These are phyloP conservation scores for Beauveria australis DNA, from an alignment of 2,329 filamentous ascomycete genomes.

Conservation along the genomic window DNA sequence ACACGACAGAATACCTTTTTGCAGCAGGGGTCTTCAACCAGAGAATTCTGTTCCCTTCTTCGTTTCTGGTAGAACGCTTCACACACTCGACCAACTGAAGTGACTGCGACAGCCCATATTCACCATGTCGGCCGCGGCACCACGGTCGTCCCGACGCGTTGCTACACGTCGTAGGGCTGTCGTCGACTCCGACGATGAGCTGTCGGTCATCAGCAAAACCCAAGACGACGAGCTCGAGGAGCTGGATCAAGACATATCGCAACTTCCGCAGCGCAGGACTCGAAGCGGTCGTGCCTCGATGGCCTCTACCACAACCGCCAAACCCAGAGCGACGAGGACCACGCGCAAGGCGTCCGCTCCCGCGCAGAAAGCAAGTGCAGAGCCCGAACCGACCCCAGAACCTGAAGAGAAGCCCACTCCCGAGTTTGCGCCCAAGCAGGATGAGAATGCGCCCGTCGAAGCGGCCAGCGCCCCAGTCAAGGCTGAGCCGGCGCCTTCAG, in stretches of 20 bases:
- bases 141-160: slow-evolving; percentile 32
- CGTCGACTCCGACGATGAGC: slow-evolving; percentile 74
- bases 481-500: not conserved
- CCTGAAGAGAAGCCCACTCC: not conserved
- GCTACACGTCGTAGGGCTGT: slow-evolving; percentile 62
- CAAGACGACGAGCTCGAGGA: slow-evolving; percentile 58
- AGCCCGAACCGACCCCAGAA: slow-evolving; percentile 9
- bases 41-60: not conserved
- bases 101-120: not conserved
- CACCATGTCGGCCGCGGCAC: slow-evolving; percentile 30
- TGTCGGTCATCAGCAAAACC: slow-evolving; percentile 45
- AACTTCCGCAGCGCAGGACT: slow-evolving; percentile 17
- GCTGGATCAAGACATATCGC: slow-evolving; percentile 63
- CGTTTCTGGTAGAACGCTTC: not conserved
- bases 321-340: slow-evolving; percentile 26
- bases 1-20: not conserved
- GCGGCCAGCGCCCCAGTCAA: slow-evolving; percentile 46
- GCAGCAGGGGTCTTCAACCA: not conserved
- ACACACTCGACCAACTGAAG: not conserved
- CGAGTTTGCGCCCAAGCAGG: not conserved
- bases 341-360: slow-evolving; percentile 34
- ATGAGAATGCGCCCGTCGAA: slow-evolving; percentile 24
- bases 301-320: slow-evolving; percentile 34
- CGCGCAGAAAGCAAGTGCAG: slow-evolving; percentile 13
- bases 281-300: slow-evolving; percentile 33